Percentiles rank a stretch among this genome's conserved stretches.
phyloP scores from a whole-genome alignment of 345 rosid species.

The Melastoma malabathricum region DNA sequence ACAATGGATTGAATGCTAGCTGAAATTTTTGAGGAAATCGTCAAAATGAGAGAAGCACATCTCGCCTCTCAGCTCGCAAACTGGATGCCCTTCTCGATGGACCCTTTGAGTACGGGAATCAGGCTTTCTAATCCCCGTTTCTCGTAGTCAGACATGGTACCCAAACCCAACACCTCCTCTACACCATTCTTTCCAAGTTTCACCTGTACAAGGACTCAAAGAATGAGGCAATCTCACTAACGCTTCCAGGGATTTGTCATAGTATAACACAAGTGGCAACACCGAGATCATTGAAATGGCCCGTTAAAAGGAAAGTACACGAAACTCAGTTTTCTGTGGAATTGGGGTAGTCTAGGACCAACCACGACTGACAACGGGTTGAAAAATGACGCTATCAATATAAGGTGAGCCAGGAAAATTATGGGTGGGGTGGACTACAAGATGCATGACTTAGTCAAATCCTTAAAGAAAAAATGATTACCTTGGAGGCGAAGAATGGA shows the following conservation, averaged over 20 bases:
- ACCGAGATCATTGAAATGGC: too few species aligned
- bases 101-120: conserved; percentile 54
- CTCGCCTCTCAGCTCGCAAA: conserved; percentile 23
- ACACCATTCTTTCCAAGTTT: conserved; percentile 45
- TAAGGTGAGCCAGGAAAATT: too few species aligned
- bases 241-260: too few species aligned
- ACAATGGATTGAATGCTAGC: conserved; percentile 8
- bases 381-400: too few species aligned
- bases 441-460: neutral
- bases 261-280: too few species aligned
- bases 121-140: conserved; percentile 54
- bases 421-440: too few species aligned
- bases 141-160: conserved; percentile 63
- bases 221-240: neutral
- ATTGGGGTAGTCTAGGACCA: too few species aligned
- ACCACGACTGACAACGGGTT: too few species aligned
- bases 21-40: too few species aligned
- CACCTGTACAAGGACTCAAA: conserved; percentile 17
- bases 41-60: neutral
- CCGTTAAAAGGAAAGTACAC: too few species aligned
- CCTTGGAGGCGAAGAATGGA: conserved; percentile 91
- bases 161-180: conserved; percentile 62
- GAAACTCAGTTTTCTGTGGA: too few species aligned
- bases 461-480: conserved; percentile 12
- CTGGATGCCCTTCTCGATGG: conserved; percentile 69